These are phyloP conservation scores for Limonium bicolor DNA, from an alignment of 148 eudicot genomes.

Conservation along the genomic window DNA sequence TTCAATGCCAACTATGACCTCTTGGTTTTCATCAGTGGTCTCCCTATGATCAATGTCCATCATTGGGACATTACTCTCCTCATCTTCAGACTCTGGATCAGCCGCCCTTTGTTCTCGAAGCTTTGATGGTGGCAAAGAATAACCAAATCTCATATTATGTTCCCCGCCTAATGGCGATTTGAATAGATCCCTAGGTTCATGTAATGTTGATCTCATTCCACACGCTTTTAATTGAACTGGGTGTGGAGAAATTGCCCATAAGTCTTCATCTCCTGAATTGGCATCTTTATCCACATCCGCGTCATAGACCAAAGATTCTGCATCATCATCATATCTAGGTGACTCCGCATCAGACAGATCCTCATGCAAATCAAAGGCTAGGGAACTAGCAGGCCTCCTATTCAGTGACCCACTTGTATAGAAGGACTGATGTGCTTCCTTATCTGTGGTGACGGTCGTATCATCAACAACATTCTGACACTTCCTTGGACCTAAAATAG, in stretches of 20 bases:
- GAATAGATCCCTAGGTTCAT: slow-evolving; percentile 16
- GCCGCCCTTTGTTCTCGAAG: not conserved
- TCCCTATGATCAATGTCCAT: slow-evolving; percentile 8
- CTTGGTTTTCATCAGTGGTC: slow-evolving; percentile 7
- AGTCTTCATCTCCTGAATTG: slow-evolving; percentile 28
- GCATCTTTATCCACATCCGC: slow-evolving; percentile 32
- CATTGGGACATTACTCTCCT: not conserved
- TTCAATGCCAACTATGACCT: not conserved
- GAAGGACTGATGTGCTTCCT: slow-evolving; percentile 24
- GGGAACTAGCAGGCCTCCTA: slow-evolving; percentile 31
- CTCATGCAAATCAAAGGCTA: slow-evolving; percentile 84
- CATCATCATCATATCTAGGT: slow-evolving; percentile 36
- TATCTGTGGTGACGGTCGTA: slow-evolving; percentile 11
- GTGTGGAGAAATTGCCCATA: slow-evolving; percentile 27
- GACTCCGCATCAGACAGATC: slow-evolving; percentile 70
- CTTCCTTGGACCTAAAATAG: slow-evolving; percentile 13
- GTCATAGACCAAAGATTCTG: slow-evolving; percentile 25
- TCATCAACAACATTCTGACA: too few species aligned
- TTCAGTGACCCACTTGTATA: slow-evolving; percentile 17
- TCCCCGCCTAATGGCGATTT: slow-evolving; percentile 11
- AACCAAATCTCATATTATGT: slow-evolving; percentile 2
- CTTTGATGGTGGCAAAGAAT: slow-evolving; percentile 1
- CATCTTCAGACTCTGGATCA: too few species aligned
- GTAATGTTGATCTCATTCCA: slow-evolving; percentile 18
- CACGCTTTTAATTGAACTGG: slow-evolving; percentile 17